phyloP scores from a whole-genome alignment of 2,329 filamentous ascomycete genomes.

The Magnaporthiopsis poae region DNA sequence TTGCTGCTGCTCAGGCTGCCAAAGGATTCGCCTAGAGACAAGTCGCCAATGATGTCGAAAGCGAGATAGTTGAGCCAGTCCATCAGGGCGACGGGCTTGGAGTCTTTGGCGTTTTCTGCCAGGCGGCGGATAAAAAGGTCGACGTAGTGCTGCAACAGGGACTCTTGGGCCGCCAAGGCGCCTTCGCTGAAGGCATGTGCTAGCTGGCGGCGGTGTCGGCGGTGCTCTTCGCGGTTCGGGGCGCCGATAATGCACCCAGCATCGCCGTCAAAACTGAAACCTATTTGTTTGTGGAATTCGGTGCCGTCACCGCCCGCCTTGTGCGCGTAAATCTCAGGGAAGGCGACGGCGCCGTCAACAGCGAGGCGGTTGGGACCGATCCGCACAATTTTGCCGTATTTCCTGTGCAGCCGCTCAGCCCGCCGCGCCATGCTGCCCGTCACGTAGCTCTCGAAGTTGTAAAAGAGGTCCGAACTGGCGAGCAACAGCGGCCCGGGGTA shows the following conservation, averaged over 20 bases:
- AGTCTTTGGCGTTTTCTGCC: constrained; percentile 6
- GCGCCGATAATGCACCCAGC: constrained; percentile 7
- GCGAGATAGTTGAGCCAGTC: constrained; percentile 19
- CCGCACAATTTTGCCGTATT: constrained; percentile 33
- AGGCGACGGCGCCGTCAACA: constrained; percentile 25
- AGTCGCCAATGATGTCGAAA: constrained; percentile 11
- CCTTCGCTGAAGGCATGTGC: constrained; percentile 19
- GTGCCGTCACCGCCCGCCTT: constrained; percentile 10
- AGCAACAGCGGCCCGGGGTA: background rate
- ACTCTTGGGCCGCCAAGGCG: constrained; percentile 18
- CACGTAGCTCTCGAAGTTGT: background rate
- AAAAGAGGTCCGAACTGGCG: background rate
- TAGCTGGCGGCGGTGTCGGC: constrained; percentile 16
- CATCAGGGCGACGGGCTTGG: constrained; percentile 9
- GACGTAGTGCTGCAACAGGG: constrained; percentile 15
- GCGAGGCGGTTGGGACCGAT: constrained; percentile 31
- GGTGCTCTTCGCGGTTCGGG: constrained; percentile 20
- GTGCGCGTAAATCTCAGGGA: constrained; percentile 24
- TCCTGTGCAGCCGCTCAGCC: constrained; percentile 19
- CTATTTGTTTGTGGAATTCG: background rate
- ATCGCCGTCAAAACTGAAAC: background rate
- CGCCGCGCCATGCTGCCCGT: background rate
- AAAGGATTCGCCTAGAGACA: constrained; percentile 13
- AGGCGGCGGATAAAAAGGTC: constrained; percentile 14
- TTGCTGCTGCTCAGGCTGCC: constrained; percentile 9